Base-by-base conservation (phyloP, 495 filamentous ascomycete species). In the Chaetomium tenue region DNA sequence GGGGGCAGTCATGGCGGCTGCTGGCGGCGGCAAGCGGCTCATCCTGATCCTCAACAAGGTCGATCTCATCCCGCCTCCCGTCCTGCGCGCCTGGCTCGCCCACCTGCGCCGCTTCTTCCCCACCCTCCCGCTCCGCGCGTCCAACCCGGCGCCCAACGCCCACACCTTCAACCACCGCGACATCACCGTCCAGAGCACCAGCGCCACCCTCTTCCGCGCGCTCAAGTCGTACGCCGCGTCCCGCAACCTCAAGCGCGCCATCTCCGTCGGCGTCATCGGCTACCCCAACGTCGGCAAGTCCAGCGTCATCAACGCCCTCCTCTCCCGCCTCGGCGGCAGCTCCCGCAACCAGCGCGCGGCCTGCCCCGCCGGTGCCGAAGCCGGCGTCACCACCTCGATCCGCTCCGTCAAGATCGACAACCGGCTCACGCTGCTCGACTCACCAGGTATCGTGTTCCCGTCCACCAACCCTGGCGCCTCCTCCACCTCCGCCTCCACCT, bases 251-350 rank as follows among this genome's bases (percentile, higher is more conserved):
- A 95, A 95, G 81, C 89, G 93, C 53, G 87, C 93, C 58, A 87
- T 94, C 72, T 91, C 89, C 51, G 93, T 98, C 61, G 93, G 93
- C 67, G 89, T 98, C 53, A 93, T 98, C 71, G 93, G 93, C 48
- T 97, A 97, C 78, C 93, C 93, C 64, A 98, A 98, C 76, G 93
- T 97, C 65, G 93, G 93, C 74, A 98, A 98, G 77, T 96, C 91
- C 18, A 96, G 92, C 53, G 91, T 98, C 66, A 96, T 98, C 84
- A 98, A 98, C 74, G 89, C 91, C 11, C 87, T 98, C 42, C 89
- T 89, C 5, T 87, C 91, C 39, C 88, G 91, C 52, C 78, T 97
- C 39, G 89, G 90, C 66, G 86, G 88, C 63, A 76, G 70, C 70
- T 6, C 22, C 11, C 80, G 79, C 61, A 80, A 77, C 72, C 72